A percentile compares a stretch with the other conserved stretches of the same genome.
Evolutionary conservation across 441 rosid species (phyloP).

Genomic region (Adansonia grandidieri): DNA sequence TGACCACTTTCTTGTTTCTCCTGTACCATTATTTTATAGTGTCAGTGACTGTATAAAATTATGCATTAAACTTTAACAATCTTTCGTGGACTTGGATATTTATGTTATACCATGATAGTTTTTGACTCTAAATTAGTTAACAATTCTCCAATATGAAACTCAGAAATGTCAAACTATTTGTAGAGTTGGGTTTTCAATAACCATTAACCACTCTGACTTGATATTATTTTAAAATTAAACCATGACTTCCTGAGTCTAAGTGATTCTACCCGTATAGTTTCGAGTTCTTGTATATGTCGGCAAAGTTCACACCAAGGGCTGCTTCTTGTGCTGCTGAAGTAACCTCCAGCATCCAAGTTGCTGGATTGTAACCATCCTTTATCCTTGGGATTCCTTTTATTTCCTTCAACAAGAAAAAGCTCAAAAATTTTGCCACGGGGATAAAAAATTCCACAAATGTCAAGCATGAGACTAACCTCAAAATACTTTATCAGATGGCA

Average conservation of each 20-base stretch:
- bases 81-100: background rate
- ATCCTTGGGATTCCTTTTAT: slow-evolving; percentile 56
- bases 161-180: background rate
- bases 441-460: background rate
- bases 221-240: background rate
- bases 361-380: slow-evolving; percentile 52
- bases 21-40: slow-evolving; percentile 34
- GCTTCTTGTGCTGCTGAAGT: slow-evolving; percentile 54
- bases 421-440: slow-evolving; percentile 4
- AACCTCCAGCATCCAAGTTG: slow-evolving; percentile 38
- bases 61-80: background rate
- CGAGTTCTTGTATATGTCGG: slow-evolving; percentile 53
- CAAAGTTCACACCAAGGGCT: slow-evolving; percentile 47
- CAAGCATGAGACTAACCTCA: slow-evolving; percentile 41
- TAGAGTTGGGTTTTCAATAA: background rate
- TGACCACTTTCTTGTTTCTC: slow-evolving; percentile 59
- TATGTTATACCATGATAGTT: background rate
- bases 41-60: background rate
- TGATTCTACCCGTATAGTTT: slow-evolving; percentile 49
- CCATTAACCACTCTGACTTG: background rate
- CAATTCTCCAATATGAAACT: background rate
- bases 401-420: slow-evolving; percentile 38
- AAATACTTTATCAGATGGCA: slow-evolving; percentile 45
- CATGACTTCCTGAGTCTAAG: background rate
- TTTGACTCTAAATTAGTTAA: background rate